phyloP scores from a whole-genome alignment of 306 rosid genomes.

The Quillaja saponaria region DNA sequence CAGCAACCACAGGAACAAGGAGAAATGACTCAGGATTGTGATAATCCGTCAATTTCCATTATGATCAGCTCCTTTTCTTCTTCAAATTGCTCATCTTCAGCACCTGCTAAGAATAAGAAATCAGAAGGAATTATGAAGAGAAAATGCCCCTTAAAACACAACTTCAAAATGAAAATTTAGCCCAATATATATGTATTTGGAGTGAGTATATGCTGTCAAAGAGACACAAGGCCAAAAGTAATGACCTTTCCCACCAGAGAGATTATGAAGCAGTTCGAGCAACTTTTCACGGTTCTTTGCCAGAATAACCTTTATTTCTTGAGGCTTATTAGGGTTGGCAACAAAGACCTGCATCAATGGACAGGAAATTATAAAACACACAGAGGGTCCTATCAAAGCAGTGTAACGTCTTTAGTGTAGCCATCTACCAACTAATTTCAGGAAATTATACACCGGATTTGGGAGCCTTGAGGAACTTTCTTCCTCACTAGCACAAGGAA shows the following conservation, averaged over 20 bases:
- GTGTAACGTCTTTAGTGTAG: not conserved
- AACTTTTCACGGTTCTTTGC: conserved; percentile 76
- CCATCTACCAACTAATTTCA: not conserved
- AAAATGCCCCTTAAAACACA: not conserved
- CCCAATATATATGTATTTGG: not conserved
- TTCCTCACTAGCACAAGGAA: not conserved
- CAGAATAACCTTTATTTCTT: conserved; percentile 73
- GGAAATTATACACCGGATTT: conserved; percentile 4
- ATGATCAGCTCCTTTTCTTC: conserved; percentile 92
- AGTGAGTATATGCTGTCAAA: conserved; percentile 10
- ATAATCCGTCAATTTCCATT: conserved; percentile 63
- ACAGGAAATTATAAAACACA: conserved; percentile 3
- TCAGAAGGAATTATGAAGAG: not conserved
- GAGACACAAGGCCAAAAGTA: conserved; percentile 19
- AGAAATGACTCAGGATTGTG: conserved; percentile 32
- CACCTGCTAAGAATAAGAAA: conserved; percentile 50
- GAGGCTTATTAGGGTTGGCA: conserved; percentile 89
- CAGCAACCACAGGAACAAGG: conserved; percentile 27
- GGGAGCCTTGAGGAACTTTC: conserved; percentile 15
- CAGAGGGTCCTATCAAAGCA: conserved; percentile 3
- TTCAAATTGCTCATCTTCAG: conserved; percentile 95
- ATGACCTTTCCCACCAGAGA: conserved; percentile 82
- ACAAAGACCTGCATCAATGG: conserved; percentile 70
- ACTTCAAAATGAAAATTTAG: conserved; percentile 22
- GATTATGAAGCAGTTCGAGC: conserved; percentile 70